These are phyloP conservation scores for Naganishia vishniacii DNA, from an alignment of 768 basidiomycete genomes.

Conservation along the genomic window DNA sequence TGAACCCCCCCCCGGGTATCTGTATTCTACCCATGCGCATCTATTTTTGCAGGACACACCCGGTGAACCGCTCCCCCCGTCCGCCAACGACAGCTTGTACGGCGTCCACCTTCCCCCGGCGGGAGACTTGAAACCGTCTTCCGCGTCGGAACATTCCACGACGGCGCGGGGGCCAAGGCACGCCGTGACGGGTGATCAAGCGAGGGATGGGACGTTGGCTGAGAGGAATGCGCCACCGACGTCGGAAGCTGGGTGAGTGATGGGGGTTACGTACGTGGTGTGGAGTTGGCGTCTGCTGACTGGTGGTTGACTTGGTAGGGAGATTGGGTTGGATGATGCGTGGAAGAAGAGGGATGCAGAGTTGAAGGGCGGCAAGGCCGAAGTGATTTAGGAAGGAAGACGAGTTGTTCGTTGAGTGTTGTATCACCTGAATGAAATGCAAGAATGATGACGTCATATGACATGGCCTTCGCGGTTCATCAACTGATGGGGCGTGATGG, in stretches of 20 bases:
- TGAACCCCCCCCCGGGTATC: background rate
- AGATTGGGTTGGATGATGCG: constrained; percentile 36
- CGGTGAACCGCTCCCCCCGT: constrained; percentile 35
- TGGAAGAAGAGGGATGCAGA: constrained; percentile 39
- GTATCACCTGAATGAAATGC: background rate
- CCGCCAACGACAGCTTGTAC: constrained; percentile 20
- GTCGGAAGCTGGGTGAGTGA: constrained; percentile 41
- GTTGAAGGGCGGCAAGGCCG: constrained; percentile 21
- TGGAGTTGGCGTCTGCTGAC: background rate
- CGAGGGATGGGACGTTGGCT: constrained; percentile 36
- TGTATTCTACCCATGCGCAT: constrained; percentile 5
- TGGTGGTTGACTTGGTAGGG: constrained; percentile 10
- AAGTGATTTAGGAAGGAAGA: no score
- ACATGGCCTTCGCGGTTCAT: no score
- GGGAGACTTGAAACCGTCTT: constrained; percentile 32
- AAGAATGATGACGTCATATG: no score
- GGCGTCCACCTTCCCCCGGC: constrained; percentile 28
- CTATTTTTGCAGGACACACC: constrained; percentile 32
- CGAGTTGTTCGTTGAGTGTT: background rate
- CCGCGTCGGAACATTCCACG: constrained; percentile 32
- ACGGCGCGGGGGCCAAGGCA: constrained; percentile 42
- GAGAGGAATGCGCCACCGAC: constrained; percentile 40
- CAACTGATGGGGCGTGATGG: no score
- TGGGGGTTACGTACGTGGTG: no score
- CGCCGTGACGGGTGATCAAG: constrained; percentile 32